These are phyloP conservation scores for Aspergillus sp. DNA, from an alignment of 2,329 filamentous ascomycete genomes.

Conservation along the genomic window DNA sequence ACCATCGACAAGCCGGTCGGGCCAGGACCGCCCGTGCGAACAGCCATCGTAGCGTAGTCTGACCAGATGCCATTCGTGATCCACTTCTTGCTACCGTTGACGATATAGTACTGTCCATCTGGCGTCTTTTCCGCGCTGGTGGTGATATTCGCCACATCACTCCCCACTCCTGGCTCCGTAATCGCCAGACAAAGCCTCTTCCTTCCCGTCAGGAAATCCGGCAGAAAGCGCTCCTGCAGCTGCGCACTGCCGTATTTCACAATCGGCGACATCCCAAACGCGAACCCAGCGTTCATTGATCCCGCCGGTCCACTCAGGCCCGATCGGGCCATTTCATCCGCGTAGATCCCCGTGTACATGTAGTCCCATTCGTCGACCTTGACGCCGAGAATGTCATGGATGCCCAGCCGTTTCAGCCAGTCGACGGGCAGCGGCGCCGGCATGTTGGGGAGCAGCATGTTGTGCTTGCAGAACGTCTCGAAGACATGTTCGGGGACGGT, in stretches of 20 bases:
- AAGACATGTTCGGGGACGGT: slow-evolving; percentile 62
- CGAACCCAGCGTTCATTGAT: slow-evolving; percentile 66
- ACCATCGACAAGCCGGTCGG: slow-evolving; percentile 61
- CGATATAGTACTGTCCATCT: slow-evolving; percentile 63
- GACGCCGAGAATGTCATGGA: slow-evolving; percentile 61
- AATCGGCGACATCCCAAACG: slow-evolving; percentile 68
- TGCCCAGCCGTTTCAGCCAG: slow-evolving; percentile 62
- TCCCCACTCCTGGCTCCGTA: slow-evolving; percentile 70
- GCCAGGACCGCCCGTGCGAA: slow-evolving; percentile 65
- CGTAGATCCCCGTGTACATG: slow-evolving; percentile 65
- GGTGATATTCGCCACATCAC: slow-evolving; percentile 67
- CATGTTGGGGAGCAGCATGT: slow-evolving; percentile 67
- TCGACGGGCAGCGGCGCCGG: slow-evolving; percentile 64
- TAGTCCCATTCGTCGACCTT: slow-evolving; percentile 72
- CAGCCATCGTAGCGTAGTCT: slow-evolving; percentile 66
- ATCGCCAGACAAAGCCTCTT: slow-evolving; percentile 72
- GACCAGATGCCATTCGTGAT: slow-evolving; percentile 71
- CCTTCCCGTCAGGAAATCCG: slow-evolving; percentile 61
- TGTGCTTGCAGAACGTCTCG: slow-evolving; percentile 56
- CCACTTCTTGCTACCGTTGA: slow-evolving; percentile 79
- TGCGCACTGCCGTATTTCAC: slow-evolving; percentile 61
- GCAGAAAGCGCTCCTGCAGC: slow-evolving; percentile 63
- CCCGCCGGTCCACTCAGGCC: slow-evolving; percentile 61
- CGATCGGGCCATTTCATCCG: slow-evolving; percentile 64
- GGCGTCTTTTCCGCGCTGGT: slow-evolving; percentile 60